Base-by-base conservation (phyloP, 257 asterid genomes). In the Leonotis leonurus region DNA sequence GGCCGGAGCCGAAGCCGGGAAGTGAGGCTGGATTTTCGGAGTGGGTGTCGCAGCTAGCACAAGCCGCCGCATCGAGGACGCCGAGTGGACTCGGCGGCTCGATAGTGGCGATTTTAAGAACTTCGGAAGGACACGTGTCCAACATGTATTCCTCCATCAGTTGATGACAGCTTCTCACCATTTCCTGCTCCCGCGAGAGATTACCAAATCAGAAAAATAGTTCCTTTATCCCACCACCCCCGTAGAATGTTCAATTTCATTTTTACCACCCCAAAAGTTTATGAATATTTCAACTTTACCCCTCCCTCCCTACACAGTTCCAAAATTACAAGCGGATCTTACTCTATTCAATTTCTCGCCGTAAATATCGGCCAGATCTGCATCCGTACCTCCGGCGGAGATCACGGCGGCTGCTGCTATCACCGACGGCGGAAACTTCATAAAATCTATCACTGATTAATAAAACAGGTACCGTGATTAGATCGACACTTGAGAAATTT, bases 151-250 rank as follows among this genome's bases (percentile, higher is more conserved):
- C 82, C 65, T 75, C 81, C 72, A 84, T 77, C 27, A 81, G 82
- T 63, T 67, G 85, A 57, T 71, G 84, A 81, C 91, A 84, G 85
- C 82, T 81, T 45, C 73, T 65, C 80, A 81, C 84, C 82, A 43
- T 62, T 70, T 70, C 84, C 91, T 84, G 75, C 70, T 17, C 62
- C 77, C 70, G 55, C 35, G 72, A 36, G 53, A 50, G 45, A 21
- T 27, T n/a, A 40, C 30, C 50, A 37, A 20, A 20, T 36, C 11
- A 51, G 22, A 24, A 53, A n/a, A 2, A 18, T 35, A 18, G 33
- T 33, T 55, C 44, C 10, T 33, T 44, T 11, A 30, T 21, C n/a
- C n/a, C n/a, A n/a, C n/a, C 16, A 11, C 12, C 21, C 41, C 67
- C 33, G n/a, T 4, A 40, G 26, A 10, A 16, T 40, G 16, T 26